These are phyloP conservation scores for Cladosporium colombiae DNA, from an alignment of 2,329 filamentous ascomycete species.

Conservation along the genomic window DNA sequence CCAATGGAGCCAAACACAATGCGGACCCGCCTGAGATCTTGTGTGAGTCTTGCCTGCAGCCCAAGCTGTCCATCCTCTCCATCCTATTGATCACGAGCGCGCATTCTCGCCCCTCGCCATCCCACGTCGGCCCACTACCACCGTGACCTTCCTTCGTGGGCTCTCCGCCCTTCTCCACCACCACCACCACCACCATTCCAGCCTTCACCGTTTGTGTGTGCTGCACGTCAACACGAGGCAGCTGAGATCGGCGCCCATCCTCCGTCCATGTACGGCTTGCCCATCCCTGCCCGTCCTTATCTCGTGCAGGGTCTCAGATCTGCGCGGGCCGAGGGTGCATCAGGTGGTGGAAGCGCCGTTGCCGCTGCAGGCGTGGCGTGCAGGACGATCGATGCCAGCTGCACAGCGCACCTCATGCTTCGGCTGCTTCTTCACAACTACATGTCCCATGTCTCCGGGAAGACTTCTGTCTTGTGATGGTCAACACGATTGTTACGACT, in stretches of 20 bases:
- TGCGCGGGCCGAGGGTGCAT: slow-evolving; percentile 18
- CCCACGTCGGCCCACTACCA: slow-evolving; percentile 10
- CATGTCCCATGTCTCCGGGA: slow-evolving; percentile 1
- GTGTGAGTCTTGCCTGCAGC: slow-evolving; percentile 10
- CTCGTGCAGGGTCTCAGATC: slow-evolving; percentile 19
- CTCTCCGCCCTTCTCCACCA: slow-evolving; percentile 4
- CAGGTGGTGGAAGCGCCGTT: slow-evolving; percentile 15
- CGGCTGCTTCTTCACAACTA: slow-evolving; percentile 13
- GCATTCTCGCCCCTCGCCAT: background rate
- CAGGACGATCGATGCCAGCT: slow-evolving; percentile 5
- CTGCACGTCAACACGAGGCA: slow-evolving; percentile 17
- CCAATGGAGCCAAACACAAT: slow-evolving; percentile 9
- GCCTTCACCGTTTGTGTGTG: slow-evolving; percentile 12
- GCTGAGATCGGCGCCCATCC: slow-evolving; percentile 12
- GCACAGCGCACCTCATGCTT: slow-evolving; percentile 11
- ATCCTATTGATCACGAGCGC: background rate
- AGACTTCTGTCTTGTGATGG: background rate
- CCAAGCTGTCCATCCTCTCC: background rate
- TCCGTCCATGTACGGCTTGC: background rate
- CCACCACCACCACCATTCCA: background rate
- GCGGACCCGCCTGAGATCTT: slow-evolving; percentile 14
- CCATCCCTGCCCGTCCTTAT: slow-evolving; percentile 13
- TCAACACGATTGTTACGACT: background rate
- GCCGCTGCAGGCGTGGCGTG: slow-evolving; percentile 20
- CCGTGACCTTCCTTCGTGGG: background rate